Evolutionary conservation across 108 stramenopile genomes (phyloP), one percentile per base, ranked within the genome.

Genomic region (Asterionellopsis glacialis): DNA sequence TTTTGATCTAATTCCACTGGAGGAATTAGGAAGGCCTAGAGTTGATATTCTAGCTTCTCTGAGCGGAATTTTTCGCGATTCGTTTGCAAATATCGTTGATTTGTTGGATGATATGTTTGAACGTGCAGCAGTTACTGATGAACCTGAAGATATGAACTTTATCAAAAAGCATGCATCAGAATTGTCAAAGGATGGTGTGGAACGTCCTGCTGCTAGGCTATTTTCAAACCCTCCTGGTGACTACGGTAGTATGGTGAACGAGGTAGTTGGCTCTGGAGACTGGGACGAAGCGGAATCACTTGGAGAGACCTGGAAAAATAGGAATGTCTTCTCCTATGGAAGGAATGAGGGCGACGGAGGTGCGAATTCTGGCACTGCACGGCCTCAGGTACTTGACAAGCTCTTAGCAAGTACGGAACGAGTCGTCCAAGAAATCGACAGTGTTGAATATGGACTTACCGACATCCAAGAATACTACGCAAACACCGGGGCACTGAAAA

Each of bases 101-200:
- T 64, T 93, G 41, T 58, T 93, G 42, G 92, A 93, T 52, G 92
- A 93, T 63, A 84, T 90, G 74, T 90, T 90, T 57, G 85, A 86
- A 52, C 64, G 85, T 12, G 72, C 73, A 1, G 84, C 88, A 0
- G 12, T 26, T 0, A 73, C 81, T 15, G 82, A 92, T 45, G 91
- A 90, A 68, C 70, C 76, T 9, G 58, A 57, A 11, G 76, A 83
- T 11, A 81, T 83, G 86, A 91, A 91, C 51, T 91, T 79, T 57
- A 73, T 91, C 51, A 84, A 78, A 56, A 86, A 86, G 59, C 88
- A 90, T 62, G 72, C 85, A 6, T 24, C 62, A 18, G 79, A 82
- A 39, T 73, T 90, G 5, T 41, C 65, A 38, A 73, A 67, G 6
- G 63, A 70, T 61, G 92, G 87, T 10, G 78, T 74, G 3, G 82